Evolutionary conservation across 306 rosid genomes (phyloP).

Genomic region (Corylus heterophylla): DNA sequence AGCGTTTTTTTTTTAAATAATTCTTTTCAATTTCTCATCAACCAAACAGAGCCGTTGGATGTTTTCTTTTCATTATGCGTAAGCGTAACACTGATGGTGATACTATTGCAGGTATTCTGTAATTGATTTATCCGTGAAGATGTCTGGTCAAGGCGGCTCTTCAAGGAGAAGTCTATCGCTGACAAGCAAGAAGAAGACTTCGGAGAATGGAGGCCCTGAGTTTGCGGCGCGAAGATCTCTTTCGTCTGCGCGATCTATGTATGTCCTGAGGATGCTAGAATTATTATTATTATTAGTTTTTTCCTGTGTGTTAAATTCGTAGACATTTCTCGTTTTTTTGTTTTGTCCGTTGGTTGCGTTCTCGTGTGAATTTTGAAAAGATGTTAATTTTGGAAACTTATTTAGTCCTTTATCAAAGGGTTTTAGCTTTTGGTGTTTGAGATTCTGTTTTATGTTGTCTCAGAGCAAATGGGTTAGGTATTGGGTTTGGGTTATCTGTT

Average conservation of each 20-base stretch:
- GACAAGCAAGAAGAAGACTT: slow-evolving; percentile 51
- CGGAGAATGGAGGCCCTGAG: slow-evolving; percentile 50
- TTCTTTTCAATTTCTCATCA: neutral
- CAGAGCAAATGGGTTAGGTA: neutral
- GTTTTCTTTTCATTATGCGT: neutral
- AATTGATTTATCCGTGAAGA: slow-evolving; percentile 29
- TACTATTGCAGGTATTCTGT: neutral
- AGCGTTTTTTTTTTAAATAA: slow-evolving; percentile 9
- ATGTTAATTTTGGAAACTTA: too few relatives aligned
- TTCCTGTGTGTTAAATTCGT: neutral
- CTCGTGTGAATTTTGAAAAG: too few relatives aligned
- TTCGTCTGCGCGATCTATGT: slow-evolving; percentile 54
- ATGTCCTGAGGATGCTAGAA: slow-evolving; percentile 9
- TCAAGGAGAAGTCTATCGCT: slow-evolving; percentile 54
- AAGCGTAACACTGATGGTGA: neutral
- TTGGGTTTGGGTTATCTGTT: neutral
- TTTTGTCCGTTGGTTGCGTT: neutral
- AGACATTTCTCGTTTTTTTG: neutral
- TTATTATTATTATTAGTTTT: neutral
- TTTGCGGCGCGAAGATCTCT: slow-evolving; percentile 45
- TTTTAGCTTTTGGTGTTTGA: neutral
- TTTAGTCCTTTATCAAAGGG: neutral
- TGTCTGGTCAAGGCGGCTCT: slow-evolving; percentile 61
- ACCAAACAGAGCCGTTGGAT: neutral
- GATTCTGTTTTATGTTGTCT: neutral